These are phyloP conservation scores for Trichoderma asperellum DNA, from an alignment of 2,329 filamentous ascomycete genomes.

Conservation along the genomic window DNA sequence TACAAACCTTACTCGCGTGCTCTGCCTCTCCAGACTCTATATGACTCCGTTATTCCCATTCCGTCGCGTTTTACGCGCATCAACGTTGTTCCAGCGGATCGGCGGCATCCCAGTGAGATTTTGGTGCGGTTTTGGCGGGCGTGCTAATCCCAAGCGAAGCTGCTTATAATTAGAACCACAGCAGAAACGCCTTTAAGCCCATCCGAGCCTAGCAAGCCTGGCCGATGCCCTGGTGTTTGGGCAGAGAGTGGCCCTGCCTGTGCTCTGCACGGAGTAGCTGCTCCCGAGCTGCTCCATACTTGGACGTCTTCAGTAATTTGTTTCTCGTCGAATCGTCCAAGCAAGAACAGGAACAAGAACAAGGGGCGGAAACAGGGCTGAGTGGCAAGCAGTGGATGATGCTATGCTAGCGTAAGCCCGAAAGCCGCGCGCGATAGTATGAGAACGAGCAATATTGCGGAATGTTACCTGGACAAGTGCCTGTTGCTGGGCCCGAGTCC, in stretches of 20 bases:
- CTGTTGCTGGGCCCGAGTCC: neutral
- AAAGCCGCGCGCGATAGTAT: neutral
- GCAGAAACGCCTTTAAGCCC: neutral
- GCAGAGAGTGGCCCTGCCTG: no score
- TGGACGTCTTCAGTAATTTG: neutral
- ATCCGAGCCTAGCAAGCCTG: slow-evolving; percentile 7
- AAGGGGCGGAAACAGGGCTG: neutral
- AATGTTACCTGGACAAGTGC: no score
- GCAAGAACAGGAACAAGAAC: no score
- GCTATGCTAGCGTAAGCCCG: neutral
- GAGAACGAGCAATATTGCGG: neutral
- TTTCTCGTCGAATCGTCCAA: neutral
- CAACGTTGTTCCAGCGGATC: slow-evolving; percentile 5
- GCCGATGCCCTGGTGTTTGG: neutral
- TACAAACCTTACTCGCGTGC: neutral
- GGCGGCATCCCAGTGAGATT: slow-evolving; percentile 10
- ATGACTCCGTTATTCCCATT: neutral
- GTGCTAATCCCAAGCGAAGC: neutral
- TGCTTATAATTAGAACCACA: neutral
- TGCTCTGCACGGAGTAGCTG: neutral
- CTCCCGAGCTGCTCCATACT: neutral
- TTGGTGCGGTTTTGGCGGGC: slow-evolving; percentile 14
- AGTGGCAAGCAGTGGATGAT: neutral
- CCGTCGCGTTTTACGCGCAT: neutral
- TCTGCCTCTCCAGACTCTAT: neutral